Conservation (phyloP, 495 filamentous ascomycete genomes). For the Aspergillus conjunctus region DNA sequence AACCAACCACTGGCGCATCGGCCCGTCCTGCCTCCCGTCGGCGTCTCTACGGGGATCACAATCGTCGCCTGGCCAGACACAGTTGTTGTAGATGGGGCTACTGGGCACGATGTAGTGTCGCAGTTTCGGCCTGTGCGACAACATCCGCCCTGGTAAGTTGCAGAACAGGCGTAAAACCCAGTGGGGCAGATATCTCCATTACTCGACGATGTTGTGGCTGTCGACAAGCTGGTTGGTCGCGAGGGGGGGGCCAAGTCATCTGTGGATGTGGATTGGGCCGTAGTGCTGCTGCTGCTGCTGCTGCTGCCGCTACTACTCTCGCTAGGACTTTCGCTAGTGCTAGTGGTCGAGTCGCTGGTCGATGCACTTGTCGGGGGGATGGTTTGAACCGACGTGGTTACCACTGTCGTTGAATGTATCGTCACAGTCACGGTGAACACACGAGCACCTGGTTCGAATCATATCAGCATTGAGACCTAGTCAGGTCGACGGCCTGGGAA, state of each 20-base stretch:
- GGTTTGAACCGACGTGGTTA: slow-evolving; percentile 45
- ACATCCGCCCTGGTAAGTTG: slow-evolving; percentile 69
- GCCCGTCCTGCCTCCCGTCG: slow-evolving; percentile 32
- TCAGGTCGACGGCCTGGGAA: slow-evolving; percentile 2
- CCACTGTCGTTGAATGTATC: slow-evolving; percentile 43
- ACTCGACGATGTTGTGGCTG: slow-evolving; percentile 33
- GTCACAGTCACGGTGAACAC: slow-evolving; percentile 52
- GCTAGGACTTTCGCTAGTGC: slow-evolving; percentile 14
- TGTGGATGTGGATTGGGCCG: slow-evolving; percentile 23
- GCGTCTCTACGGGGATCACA: slow-evolving; percentile 57
- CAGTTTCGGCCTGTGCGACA: slow-evolving; percentile 85
- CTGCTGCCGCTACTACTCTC: slow-evolving; percentile 26
- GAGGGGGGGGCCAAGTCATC: slow-evolving; percentile 47
- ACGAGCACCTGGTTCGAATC: slow-evolving; percentile 39
- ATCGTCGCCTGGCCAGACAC: slow-evolving; percentile 66
- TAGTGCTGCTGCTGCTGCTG: slow-evolving; percentile 20
- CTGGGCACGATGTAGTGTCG: slow-evolving; percentile 69
- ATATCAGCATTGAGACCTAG: slow-evolving; percentile 12
- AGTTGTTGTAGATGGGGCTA: slow-evolving; percentile 59
- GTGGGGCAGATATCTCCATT: slow-evolving; percentile 62
- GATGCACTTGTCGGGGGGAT: slow-evolving; percentile 31
- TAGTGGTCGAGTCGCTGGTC: slow-evolving; percentile 22
- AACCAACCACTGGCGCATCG: slow-evolving; percentile 79
- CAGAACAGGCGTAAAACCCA: slow-evolving; percentile 74
- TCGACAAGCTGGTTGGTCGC: slow-evolving; percentile 47